A percentile compares a stretch with the other conserved stretches of the same genome.
Conservation (phyloP, 2,329 filamentous ascomycete species). For the Rhynchosporium secalis region DNA sequence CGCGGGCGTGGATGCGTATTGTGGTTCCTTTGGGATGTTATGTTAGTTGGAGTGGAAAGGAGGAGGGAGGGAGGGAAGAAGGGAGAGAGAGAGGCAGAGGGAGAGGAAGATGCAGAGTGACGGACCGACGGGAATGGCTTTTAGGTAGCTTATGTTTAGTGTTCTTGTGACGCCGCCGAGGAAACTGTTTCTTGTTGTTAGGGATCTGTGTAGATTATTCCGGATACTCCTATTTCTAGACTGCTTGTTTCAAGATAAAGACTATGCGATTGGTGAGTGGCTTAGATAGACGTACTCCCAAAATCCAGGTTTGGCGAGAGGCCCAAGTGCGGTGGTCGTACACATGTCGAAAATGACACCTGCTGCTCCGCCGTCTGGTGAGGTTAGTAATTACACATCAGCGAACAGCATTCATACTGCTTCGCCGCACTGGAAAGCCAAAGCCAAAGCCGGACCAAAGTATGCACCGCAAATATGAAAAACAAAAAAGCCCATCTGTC, state of each 20-base stretch:
- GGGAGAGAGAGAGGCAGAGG: not conserved
- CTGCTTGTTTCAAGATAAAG: no score
- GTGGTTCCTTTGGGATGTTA: conserved; percentile 40
- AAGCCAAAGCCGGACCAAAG: no score
- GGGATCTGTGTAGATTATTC: no score
- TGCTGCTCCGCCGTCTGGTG: conserved; percentile 50
- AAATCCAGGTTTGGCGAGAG: conserved; percentile 48
- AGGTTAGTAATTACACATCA: not conserved
- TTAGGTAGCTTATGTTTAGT: conserved; percentile 53
- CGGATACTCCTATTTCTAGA: no score
- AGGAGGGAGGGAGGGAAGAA: not conserved
- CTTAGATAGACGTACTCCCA: conserved; percentile 45
- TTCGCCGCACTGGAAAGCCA: no score
- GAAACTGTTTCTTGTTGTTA: conserved; percentile 37
- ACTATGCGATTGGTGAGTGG: no score
- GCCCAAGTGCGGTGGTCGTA: conserved; percentile 51
- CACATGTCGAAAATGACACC: conserved; percentile 57
- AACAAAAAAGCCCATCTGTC: no score
- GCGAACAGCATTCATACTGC: no score
- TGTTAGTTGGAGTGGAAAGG: not conserved
- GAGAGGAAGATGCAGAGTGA: not conserved
- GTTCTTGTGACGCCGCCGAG: conserved; percentile 52
- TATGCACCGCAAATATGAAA: no score
- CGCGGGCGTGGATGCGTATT: conserved; percentile 45
- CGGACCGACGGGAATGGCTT: conserved; percentile 48